A percentile compares a stretch with the other conserved stretches of the same genome.
These are phyloP conservation scores for Naematelia aurantialba DNA, from an alignment of 768 basidiomycete species.

Conservation along the genomic window DNA sequence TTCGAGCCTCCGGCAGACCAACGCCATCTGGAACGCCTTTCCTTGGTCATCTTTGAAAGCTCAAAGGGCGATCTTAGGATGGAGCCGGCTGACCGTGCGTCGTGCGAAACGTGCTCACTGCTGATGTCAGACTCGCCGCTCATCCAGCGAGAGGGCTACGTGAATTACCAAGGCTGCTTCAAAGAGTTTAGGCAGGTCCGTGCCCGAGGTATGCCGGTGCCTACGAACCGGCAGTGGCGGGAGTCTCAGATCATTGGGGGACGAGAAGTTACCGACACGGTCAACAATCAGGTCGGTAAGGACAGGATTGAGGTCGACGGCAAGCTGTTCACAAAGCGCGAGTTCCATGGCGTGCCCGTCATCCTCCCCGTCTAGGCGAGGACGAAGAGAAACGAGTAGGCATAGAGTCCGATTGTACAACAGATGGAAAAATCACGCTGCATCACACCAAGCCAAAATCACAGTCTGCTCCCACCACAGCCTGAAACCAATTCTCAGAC, in stretches of 20 bases:
- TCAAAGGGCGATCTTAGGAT: constrained; percentile 27
- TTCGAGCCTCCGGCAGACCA: constrained; percentile 26
- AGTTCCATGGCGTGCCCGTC: constrained; percentile 44
- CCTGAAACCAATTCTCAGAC: constrained; percentile 1
- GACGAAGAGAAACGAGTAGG: too few species aligned
- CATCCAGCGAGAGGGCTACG: constrained; percentile 36
- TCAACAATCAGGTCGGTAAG: constrained; percentile 40
- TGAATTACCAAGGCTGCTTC: constrained; percentile 42
- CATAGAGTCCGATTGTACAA: too few species aligned
- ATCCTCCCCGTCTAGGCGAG: constrained; percentile 41
- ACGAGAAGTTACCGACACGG: constrained; percentile 37
- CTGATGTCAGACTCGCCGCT: constrained; percentile 4
- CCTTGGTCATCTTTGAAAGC: constrained; percentile 27
- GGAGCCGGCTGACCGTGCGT: constrained; percentile 25
- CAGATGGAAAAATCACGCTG: too few species aligned
- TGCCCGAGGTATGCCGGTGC: constrained; percentile 24
- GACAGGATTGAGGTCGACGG: constrained; percentile 36
- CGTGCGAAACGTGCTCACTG: constrained; percentile 17
- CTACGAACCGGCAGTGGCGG: constrained; percentile 36
- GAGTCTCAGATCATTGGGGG: constrained; percentile 33
- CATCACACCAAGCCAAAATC: too few species aligned
- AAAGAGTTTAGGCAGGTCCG: constrained; percentile 38
- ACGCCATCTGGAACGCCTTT: constrained; percentile 23
- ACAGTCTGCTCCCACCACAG: background rate
- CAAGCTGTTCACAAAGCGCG: constrained; percentile 32